Base-by-base conservation (phyloP, 495 filamentous ascomycete species). In the Talaromyces nanjingensis region DNA sequence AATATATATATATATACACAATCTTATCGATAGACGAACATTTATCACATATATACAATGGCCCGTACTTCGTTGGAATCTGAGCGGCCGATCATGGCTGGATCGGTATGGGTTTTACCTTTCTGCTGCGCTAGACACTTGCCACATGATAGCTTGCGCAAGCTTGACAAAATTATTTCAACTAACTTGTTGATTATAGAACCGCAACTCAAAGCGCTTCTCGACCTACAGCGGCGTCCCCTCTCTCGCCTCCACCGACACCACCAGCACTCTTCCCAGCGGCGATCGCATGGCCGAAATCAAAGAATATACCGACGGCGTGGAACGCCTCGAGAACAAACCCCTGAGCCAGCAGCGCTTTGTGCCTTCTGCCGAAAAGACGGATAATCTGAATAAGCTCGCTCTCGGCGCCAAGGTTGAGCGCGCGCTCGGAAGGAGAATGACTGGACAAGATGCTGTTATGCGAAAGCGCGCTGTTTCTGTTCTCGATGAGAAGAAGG, bases 321-420 rank as follows among this genome's bases (percentile, higher is more conserved):
- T 98, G 57, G 87, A 92, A 64, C 91, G 94, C 65, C 86, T 98
- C 68, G 92, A 97, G 73, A 93, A 96, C 81, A 91, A 91, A 73
- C 90, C 88, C 29, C 85, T 97, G 33, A 77, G 83, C 65, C 81
- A 87, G 64, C 94, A 98, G 78, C 89, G 94, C 64, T 97, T 96
- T 71, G 83, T 88, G 55, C 86, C 92, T 24, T 90, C 81, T 64
- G 80, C 85, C 42, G 87, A 96, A 76, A 97, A 98, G 82, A 86
- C 80, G 58, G 91, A 90, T 65, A 89, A 90, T 73, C 75, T 97
- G 70, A 90, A 87, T 76, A 96, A 97, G 77, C 79, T 98, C 63
- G 93, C 93, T 31, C 82, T 98, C 49, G 89, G 92, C 53, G 93
- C 94, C 45, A 98, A 97, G 77, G 83, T 98, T 47, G 94, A 98